Conservation (phyloP, 192 early-diverging fungal species). For the Coemansia sp. region DNA sequence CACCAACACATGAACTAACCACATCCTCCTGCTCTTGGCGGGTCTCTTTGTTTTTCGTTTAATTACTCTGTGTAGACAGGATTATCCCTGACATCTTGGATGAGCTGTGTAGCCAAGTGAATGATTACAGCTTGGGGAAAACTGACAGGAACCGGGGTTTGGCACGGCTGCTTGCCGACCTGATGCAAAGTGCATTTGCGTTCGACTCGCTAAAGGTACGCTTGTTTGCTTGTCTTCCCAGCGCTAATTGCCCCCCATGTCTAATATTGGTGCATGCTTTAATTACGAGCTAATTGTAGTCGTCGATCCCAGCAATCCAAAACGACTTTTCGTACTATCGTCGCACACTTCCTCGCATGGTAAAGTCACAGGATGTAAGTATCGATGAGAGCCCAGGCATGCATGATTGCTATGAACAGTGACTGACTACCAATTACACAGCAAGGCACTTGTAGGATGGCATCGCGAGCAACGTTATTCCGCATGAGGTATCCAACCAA, state of each 20-base stretch:
- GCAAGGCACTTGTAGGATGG: slow-evolving; percentile 37
- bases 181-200: slow-evolving; percentile 83
- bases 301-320: slow-evolving; percentile 65
- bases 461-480: slow-evolving; percentile 62
- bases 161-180: slow-evolving; percentile 74
- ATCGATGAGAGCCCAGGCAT: background rate
- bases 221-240: background rate
- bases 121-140: slow-evolving; percentile 16
- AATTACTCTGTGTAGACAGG: slow-evolving; percentile 47
- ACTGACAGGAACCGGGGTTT: slow-evolving; percentile 67
- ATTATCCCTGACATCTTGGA: slow-evolving; percentile 64
- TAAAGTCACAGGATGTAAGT: slow-evolving; percentile 63
- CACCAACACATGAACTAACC: background rate
- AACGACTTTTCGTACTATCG: slow-evolving; percentile 99
- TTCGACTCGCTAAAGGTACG: slow-evolving; percentile 92
- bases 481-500: slow-evolving; percentile 85
- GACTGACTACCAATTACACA: background rate
- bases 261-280: background rate
- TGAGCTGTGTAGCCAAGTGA: slow-evolving; percentile 63
- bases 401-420: background rate
- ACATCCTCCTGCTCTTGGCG: background rate
- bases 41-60: slow-evolving; percentile 1
- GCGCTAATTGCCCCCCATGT: background rate
- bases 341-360: slow-evolving; percentile 78
- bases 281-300: slow-evolving; percentile 13